phyloP scores from a whole-genome alignment of 305 asterid species.

The Ajuga reptans region DNA sequence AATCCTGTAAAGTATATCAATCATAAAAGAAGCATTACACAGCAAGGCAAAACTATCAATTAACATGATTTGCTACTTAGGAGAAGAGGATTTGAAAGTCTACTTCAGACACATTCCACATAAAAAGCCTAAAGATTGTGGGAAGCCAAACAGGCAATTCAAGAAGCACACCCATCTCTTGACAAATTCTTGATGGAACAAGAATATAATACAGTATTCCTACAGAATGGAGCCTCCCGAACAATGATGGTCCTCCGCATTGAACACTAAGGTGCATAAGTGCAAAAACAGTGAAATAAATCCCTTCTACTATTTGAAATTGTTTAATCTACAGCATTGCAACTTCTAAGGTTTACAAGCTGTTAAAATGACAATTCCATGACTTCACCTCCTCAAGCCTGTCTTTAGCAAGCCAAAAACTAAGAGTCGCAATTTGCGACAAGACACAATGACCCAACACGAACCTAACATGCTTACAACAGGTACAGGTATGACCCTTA shows the following conservation, averaged over 20 bases:
- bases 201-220: not conserved
- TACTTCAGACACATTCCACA: not conserved
- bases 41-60: conserved; percentile 11
- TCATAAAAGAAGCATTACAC: conserved; percentile 15
- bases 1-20: conserved; percentile 30
- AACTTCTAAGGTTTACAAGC: not conserved
- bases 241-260: too few relatives aligned
- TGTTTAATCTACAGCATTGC: not conserved
- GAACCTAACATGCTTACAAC: too few relatives aligned
- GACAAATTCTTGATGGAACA: not conserved
- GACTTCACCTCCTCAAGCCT: not conserved
- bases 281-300: not conserved
- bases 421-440: not conserved
- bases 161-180: not conserved
- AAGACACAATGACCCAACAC: too few relatives aligned
- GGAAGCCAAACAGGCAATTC: not conserved
- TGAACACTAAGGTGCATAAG: not conserved
- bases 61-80: not conserved
- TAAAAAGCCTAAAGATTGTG: not conserved
- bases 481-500: too few relatives aligned
- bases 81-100: not conserved
- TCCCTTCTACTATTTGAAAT: not conserved
- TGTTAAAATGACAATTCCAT: not conserved
- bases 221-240: not conserved
- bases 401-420: not conserved